Evolutionary conservation across 257 asterid genomes (phyloP).

Genomic region (Solanum phureja): DNA sequence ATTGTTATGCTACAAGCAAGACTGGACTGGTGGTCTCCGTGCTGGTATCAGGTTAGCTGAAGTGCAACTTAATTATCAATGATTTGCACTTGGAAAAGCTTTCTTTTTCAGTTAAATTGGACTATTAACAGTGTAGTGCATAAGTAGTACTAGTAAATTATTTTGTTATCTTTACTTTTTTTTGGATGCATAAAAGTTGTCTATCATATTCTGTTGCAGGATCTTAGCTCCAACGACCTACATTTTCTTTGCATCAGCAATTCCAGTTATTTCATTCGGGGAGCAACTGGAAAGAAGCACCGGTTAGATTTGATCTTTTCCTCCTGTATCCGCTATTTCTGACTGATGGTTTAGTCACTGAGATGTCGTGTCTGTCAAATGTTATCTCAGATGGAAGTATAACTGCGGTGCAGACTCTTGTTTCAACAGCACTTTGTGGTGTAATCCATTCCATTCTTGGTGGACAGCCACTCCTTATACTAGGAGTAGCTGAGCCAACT

Average conservation of each 20-base stretch:
- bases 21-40: constrained; percentile 73
- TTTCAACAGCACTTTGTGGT: constrained; percentile 91
- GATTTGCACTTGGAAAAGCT: background rate
- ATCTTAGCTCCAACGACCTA: constrained; percentile 96
- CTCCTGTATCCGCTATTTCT: background rate
- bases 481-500: constrained; percentile 98
- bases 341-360: background rate
- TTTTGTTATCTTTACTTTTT: background rate
- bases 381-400: constrained; percentile 61
- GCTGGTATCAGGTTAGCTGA: constrained; percentile 75
- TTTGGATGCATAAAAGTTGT: background rate
- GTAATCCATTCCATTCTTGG: constrained; percentile 82
- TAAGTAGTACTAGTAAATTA: background rate
- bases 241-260: constrained; percentile 95
- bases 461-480: constrained; percentile 90
- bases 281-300: constrained; percentile 90
- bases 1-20: constrained; percentile 78
- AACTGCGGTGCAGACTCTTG: constrained; percentile 96
- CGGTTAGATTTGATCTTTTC: constrained; percentile 25
- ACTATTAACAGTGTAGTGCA: background rate
- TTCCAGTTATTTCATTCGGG: constrained; percentile 95
- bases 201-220: constrained; percentile 28
- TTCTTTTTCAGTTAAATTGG: background rate
- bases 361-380: background rate
- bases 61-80: constrained; percentile 6